Percentiles rank a stretch among this genome's conserved stretches.
Conservation (phyloP, 2,329 filamentous ascomycete genomes). For the Alternaria arborescens region DNA sequence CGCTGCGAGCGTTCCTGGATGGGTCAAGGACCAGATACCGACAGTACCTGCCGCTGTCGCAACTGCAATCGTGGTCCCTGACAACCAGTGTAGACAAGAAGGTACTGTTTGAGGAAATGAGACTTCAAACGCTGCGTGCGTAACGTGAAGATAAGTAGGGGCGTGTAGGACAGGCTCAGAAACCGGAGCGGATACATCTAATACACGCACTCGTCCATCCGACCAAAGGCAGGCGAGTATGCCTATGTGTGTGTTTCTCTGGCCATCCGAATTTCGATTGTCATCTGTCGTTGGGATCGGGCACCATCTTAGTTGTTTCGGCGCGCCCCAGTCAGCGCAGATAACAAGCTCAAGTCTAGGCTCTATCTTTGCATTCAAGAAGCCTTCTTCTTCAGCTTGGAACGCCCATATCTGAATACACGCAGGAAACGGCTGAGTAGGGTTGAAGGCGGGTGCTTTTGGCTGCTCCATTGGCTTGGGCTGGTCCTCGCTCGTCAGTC, state of each 20-base stretch:
- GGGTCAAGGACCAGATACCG: slow-evolving; percentile 61
- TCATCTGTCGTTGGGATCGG: slow-evolving; percentile 51
- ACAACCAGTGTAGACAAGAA: slow-evolving; percentile 66
- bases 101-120: slow-evolving; percentile 62
- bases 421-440: slow-evolving; percentile 58
- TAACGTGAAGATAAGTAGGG: slow-evolving; percentile 53
- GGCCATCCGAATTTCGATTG: slow-evolving; percentile 37
- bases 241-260: slow-evolving; percentile 53
- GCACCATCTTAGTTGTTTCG: slow-evolving; percentile 66
- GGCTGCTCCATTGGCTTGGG: slow-evolving; percentile 43
- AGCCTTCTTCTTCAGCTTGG: slow-evolving; percentile 49
- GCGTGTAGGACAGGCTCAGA: slow-evolving; percentile 5
- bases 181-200: slow-evolving; percentile 56
- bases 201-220: slow-evolving; percentile 65
- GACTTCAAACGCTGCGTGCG: slow-evolving; percentile 60
- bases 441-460: slow-evolving; percentile 59
- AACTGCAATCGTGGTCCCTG: slow-evolving; percentile 62
- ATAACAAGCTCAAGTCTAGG: slow-evolving; percentile 61
- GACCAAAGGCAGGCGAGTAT: slow-evolving; percentile 65
- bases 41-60: slow-evolving; percentile 66
- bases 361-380: slow-evolving; percentile 53
- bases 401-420: slow-evolving; percentile 69
- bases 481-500: slow-evolving; percentile 20
- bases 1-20: slow-evolving; percentile 41
- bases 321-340: slow-evolving; percentile 66